Evolutionary conservation across 345 rosid species (phyloP), one percentile per base, ranked within the genome.

Genomic region (Eucalyptus fibrosa): DNA sequence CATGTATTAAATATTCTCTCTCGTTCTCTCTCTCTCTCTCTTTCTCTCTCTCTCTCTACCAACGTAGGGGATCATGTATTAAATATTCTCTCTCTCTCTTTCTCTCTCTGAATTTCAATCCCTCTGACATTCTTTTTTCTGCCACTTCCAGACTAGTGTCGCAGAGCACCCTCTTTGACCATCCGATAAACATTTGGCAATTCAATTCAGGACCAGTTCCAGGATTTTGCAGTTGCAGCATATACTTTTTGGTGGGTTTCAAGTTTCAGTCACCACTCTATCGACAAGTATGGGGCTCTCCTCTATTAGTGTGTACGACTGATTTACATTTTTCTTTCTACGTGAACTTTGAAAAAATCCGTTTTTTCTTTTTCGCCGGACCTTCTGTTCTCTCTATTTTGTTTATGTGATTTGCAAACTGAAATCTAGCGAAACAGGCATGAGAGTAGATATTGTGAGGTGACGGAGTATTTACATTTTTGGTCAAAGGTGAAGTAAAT

Each of bases 221-320:
- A 24, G 98, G 98, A 92, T 91, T 94, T 87, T 95, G 97, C 89
- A 95, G 44, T 40, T 40, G 42, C 42, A 40, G 42, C 90, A 93
- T 97, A 87, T 90, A 94, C 89, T 95, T 97, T 91, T 88, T 93
- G 86, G 99, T 97, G 47, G 99, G 95, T 91, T 97, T 97, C 92
- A 96, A 97, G 94, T 95, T 97, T 89, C 96, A 93, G 87, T 97
- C 99, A 13, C 98, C 99, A 37, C 94, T 97, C 87, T 96, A 97
- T 93, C 94, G 97, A 88, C 98, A 97, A 98, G 98, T 97, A 94
- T 87, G 82, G n/a, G 3, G 49, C 87, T 50, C 83, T 24, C 30
- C 7, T 10, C 62, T 59, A 2, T 59, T 24, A 24, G 62, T 10
- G 6, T 59, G 10, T 2, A 59, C 3, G 0, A 59, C 5, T 24